Base-by-base conservation (phyloP, 345 rosid genomes). In the Cochlearia excelsa region DNA sequence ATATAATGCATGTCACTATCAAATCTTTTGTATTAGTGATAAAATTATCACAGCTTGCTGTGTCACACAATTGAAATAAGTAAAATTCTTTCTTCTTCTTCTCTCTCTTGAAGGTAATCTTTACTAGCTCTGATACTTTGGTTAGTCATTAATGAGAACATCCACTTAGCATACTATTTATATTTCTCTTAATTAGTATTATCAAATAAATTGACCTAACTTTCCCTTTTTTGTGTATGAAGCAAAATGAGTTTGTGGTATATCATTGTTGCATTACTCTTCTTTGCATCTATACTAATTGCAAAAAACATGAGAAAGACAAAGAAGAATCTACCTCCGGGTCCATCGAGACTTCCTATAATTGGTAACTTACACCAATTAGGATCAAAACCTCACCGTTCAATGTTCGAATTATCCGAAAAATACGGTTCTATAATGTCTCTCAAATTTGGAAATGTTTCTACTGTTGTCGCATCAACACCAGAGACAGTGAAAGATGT, bases 361-460 rank as follows among this genome's bases (percentile, higher is more conserved):
- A 1, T 78, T 4, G 82, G 81, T 1, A 77, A 77, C 74, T 63
- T 82, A 45, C 78, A 75, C 63, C 78, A 65, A 34, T 64, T 82
- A 2, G 82, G 82, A 37, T 59, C 65, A 0, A 33, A 51, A 26
- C 78, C 77, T 16, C 82, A 80, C 28, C 77, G 54, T 48, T 46
- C 76, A 1, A 56, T 78, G 7, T 52, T 57, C 51, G 33, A 65
- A 1, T 57, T 82, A 29, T 68, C 88, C 49, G 30, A 46, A 9
- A 61, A 74, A 46, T 61, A 86, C 1, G 89, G 87, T 7, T 74
- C 76, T 0, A 54, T 80, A 55, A 63, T 86, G 79, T 70, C 61
- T 7, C 45, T 82, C 2, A 74, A 54, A 16, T 75, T 82, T 0
- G 87, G 87, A 7, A 61, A 33, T 4, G 63, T 74, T 0, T 77